A percentile compares a stretch with the other conserved stretches of the same genome.
Evolutionary conservation across 371 early-diverging fungal species (phyloP).

Genomic region (Mortierella sp.): DNA sequence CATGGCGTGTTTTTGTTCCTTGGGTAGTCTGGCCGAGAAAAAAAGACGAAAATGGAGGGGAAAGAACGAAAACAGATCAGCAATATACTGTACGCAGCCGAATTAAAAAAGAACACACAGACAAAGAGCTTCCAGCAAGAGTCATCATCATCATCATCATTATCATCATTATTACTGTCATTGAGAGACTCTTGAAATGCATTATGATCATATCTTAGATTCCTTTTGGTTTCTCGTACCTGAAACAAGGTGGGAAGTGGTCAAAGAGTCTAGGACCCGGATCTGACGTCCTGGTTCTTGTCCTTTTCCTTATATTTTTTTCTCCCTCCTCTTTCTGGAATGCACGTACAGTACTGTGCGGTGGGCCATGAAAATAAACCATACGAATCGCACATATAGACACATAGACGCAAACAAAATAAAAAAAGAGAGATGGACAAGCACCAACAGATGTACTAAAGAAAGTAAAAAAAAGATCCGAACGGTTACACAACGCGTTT

Average conservation of each 20-base stretch:
- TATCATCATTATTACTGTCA: no score
- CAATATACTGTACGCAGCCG: neutral
- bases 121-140: neutral
- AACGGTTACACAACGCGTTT: neutral
- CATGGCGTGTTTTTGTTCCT: neutral
- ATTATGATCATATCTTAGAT: neutral
- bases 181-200: neutral
- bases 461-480: neutral
- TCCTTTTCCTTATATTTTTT: neutral
- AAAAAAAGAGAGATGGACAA: neutral
- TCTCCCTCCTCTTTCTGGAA: neutral
- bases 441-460: neutral
- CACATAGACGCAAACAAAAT: neutral
- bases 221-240: neutral
- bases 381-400: neutral
- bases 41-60: neutral
- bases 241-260: neutral
- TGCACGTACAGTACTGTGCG: neutral
- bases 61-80: neutral
- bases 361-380: neutral
- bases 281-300: neutral
- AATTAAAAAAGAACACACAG: neutral
- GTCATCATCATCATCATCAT: no score
- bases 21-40: neutral
- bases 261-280: constrained; percentile 3